Base-by-base conservation (phyloP, 1,139 yeast genomes). In the Suhomyces chickasaworum region DNA sequence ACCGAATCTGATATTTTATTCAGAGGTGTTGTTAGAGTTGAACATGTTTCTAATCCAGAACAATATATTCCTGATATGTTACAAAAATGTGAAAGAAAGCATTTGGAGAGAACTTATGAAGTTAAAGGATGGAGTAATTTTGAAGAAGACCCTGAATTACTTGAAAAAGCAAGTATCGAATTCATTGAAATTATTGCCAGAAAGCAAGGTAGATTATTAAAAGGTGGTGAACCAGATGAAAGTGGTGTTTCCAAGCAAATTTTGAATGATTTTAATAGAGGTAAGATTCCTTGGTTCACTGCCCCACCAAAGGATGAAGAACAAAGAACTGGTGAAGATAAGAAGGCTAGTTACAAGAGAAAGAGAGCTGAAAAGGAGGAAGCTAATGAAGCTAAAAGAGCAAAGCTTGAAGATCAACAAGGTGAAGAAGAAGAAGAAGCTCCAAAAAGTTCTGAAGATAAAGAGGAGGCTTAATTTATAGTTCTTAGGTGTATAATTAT, bases 151-250 rank as follows among this genome's bases (percentile, higher is more conserved):
- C 60, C 58, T 10, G 48, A 57, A 13, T 59, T 71, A 43, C 63
- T 74, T 50, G 79, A 73, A 53, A 64, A 65, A 41, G 83, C 89
- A 52, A 76, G 96, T 48, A 75, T 82, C 4, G 96, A 90, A 59
- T 93, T 93, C 61, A 78, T 93, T 53, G 97, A 91, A 66, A 71
- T 89, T 60, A 75, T 93, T 58, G 99, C 99, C 1, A 83, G 96
- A 65, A 93, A 91, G 67, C 88, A 83, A 46, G 99, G 99, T 53
- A 83, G 96, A 65, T 77, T 93, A 55, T 73, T 93, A 58, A 93
- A 93, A 69, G 99, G 99, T 50, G 99, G 98, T 56, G 99, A 93
- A 69, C 96, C 98, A 1, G 98, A 93, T 68, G 97, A 91, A 69
- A 77, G 85, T 55, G 95, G 97, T 58, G 91, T 93, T 48, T 84